phyloP scores from a whole-genome alignment of 805 yeast species.

The Yarrowia bubula region DNA sequence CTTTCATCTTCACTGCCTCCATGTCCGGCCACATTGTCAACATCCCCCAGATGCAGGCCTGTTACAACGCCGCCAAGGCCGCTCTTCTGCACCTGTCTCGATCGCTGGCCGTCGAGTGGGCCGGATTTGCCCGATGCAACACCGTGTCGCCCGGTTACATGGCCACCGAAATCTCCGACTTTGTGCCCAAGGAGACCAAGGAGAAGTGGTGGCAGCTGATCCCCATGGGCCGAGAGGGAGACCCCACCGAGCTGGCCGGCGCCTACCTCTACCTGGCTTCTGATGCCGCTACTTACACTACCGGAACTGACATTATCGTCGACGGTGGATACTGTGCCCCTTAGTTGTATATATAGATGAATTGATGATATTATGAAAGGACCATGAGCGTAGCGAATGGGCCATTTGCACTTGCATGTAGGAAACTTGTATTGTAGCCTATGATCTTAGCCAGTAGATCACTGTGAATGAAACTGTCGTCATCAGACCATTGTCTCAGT shows the following conservation, averaged over 20 bases:
- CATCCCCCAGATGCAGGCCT: conserved; percentile 82
- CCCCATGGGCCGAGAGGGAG: conserved; percentile 75
- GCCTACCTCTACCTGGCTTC: conserved; percentile 78
- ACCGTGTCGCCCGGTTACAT: conserved; percentile 85
- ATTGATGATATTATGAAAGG: background rate
- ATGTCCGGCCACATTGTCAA: conserved; percentile 88
- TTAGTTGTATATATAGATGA: conserved; percentile 34
- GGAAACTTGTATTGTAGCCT: no score
- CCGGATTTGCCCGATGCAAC: conserved; percentile 83
- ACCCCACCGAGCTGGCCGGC: conserved; percentile 72
- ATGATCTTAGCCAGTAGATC: no score
- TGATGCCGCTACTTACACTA: conserved; percentile 74
- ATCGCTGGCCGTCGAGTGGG: conserved; percentile 85
- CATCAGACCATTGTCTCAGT: no score
- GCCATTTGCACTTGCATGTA: no score
- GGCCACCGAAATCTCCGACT: conserved; percentile 61
- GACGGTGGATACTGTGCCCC: conserved; percentile 74
- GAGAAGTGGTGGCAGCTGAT: conserved; percentile 51
- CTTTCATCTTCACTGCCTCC: conserved; percentile 80
- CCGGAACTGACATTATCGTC: conserved; percentile 72
- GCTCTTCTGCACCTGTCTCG: conserved; percentile 72
- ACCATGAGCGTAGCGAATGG: background rate
- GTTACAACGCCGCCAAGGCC: conserved; percentile 85
- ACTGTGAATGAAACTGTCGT: no score
- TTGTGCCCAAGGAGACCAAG: conserved; percentile 46